Evolutionary conservation across 495 filamentous ascomycete species (phyloP).

Genomic region (Lasiosphaeria ovina): DNA sequence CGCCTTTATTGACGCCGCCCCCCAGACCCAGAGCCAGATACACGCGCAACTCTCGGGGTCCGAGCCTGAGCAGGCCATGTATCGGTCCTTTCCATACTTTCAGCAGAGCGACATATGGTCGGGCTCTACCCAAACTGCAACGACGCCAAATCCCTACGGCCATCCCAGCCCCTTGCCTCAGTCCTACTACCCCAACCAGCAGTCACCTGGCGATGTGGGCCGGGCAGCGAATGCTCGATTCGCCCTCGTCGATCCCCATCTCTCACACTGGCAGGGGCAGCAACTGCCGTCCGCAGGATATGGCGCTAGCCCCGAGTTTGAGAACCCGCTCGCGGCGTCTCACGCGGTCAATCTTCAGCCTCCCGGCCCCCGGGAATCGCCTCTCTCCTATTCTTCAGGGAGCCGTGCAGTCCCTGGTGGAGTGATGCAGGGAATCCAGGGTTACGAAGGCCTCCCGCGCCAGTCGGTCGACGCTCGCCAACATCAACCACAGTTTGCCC

Average conservation of each 20-base stretch:
- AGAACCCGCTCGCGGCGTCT: constrained; percentile 25
- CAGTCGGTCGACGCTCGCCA: constrained; percentile 11
- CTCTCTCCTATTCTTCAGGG: constrained; percentile 12
- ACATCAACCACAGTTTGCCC: constrained; percentile 19
- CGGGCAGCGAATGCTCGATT: constrained; percentile 24
- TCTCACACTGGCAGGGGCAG: constrained; percentile 25
- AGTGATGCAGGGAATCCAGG: constrained; percentile 4
- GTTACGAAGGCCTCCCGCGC: constrained; percentile 21
- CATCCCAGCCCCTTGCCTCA: constrained; percentile 20
- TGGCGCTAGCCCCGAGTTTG: constrained; percentile 19
- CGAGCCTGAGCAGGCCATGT: constrained; percentile 18
- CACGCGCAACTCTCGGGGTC: constrained; percentile 24
- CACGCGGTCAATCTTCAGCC: constrained; percentile 18
- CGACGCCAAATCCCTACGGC: constrained; percentile 16
- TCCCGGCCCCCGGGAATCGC: constrained; percentile 15
- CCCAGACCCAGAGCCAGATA: constrained; percentile 20
- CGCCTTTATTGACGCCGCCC: constrained; percentile 15
- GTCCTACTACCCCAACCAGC: constrained; percentile 20
- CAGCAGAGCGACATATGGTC: constrained; percentile 23
- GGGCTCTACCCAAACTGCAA: constrained; percentile 5
- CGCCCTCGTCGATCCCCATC: constrained; percentile 20
- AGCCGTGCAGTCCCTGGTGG: constrained; percentile 8
- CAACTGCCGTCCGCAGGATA: constrained; percentile 18
- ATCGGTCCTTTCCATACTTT: constrained; percentile 21
- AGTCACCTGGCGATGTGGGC: constrained; percentile 13